A percentile compares a stretch with the other conserved stretches of the same genome.
Evolutionary conservation across 176 grass and related monocot species (phyloP).

Genomic region (Alopecurus myosuroides): DNA sequence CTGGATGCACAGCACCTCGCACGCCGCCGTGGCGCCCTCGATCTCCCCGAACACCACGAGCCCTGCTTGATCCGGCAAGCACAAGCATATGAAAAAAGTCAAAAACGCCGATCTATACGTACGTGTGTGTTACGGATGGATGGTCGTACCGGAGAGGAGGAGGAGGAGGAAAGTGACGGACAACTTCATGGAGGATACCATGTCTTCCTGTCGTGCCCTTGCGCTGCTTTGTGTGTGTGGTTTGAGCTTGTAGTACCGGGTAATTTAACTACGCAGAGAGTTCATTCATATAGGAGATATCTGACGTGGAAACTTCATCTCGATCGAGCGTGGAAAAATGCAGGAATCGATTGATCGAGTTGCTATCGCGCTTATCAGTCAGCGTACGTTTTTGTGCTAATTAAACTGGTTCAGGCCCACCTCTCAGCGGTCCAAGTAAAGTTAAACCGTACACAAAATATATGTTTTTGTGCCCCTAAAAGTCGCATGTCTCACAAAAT

Average conservation of each 20-base stretch:
- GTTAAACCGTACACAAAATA: no score
- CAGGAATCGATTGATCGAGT: neutral
- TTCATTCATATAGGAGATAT: neutral
- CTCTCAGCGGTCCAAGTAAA: no score
- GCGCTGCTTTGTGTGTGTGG: no score
- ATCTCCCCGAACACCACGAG: constrained; percentile 11
- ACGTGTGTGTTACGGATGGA: neutral
- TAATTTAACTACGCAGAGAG: neutral
- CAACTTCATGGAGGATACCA: constrained; percentile 1
- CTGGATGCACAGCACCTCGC: constrained; percentile 22
- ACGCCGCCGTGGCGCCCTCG: neutral
- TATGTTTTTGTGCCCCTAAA: no score
- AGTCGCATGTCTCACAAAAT: neutral
- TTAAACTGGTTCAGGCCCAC: neutral
- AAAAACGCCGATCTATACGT: neutral
- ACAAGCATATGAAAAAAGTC: neutral
- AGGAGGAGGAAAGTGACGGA: neutral
- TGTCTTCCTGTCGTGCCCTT: neutral
- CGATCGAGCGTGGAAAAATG: neutral
- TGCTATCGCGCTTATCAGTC: neutral
- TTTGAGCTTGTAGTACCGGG: neutral
- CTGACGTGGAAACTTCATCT: neutral
- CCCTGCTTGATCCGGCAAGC: neutral
- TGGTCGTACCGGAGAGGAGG: constrained; percentile 13
- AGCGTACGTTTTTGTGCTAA: neutral